Conservation (phyloP, 331 rosid genomes). For the Telfairia occidentalis region DNA sequence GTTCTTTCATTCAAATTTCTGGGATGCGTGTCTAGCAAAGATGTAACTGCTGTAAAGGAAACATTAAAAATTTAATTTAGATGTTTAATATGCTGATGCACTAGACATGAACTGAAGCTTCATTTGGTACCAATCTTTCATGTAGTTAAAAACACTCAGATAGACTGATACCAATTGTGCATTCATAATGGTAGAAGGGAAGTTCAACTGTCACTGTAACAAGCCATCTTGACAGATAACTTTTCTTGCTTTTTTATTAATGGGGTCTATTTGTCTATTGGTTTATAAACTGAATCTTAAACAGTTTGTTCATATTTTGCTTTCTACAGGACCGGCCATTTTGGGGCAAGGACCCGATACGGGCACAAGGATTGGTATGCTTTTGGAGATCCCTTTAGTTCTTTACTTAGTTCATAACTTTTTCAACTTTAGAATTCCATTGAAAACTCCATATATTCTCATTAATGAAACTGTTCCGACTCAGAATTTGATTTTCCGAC, state of each 20-base stretch:
- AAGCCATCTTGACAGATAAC: neutral
- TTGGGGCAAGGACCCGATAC: constrained; percentile 22
- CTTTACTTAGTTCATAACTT: constrained; percentile 1
- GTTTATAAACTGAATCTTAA: neutral
- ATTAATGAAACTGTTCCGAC: neutral
- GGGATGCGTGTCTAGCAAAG: neutral
- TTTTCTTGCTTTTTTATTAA: constrained; percentile 16
- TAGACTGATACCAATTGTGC: neutral
- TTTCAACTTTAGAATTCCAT: neutral
- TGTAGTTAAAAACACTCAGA: neutral
- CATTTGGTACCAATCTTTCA: neutral
- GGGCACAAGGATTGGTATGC: constrained; percentile 48
- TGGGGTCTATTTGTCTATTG: constrained; percentile 11
- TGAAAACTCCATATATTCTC: neutral
- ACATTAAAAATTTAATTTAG: neutral
- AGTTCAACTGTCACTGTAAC: constrained; percentile 6
- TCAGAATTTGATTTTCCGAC: neutral
- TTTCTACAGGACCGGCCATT: constrained; percentile 28
- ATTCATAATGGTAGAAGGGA: neutral
- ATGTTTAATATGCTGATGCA: neutral
- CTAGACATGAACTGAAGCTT: neutral
- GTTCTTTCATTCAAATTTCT: neutral
- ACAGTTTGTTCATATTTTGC: constrained; percentile 17
- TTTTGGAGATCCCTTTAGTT: constrained; percentile 12
- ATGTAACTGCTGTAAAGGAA: neutral